Conservation (phyloP, 441 rosid genomes). For the Croton laevigatus region DNA sequence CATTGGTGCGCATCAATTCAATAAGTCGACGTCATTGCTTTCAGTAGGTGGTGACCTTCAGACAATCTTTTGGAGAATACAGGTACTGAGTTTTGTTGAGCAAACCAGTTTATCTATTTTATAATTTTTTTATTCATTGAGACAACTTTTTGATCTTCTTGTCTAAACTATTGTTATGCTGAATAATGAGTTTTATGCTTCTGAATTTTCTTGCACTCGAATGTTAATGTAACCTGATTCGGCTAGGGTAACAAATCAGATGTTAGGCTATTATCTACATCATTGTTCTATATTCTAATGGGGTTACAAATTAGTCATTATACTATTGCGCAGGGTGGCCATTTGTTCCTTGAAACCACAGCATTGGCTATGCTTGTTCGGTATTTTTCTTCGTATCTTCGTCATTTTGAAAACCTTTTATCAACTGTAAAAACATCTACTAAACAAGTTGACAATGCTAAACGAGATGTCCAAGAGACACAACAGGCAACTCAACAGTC, state of each 20-base stretch:
- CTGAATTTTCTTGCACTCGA: slow-evolving; percentile 9
- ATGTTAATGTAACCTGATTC: slow-evolving; percentile 12
- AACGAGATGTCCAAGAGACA: slow-evolving; percentile 32
- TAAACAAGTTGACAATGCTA: slow-evolving; percentile 36
- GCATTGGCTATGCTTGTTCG: slow-evolving; percentile 48
- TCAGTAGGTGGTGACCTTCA: slow-evolving; percentile 59
- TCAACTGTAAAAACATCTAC: slow-evolving; percentile 35
- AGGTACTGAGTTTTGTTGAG: slow-evolving; percentile 49
- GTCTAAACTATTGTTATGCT: not conserved
- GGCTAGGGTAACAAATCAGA: slow-evolving; percentile 26
- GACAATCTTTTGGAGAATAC: slow-evolving; percentile 47
- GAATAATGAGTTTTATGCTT: slow-evolving; percentile 6
- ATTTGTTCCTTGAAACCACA: slow-evolving; percentile 56
- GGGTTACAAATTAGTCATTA: slow-evolving; percentile 18
- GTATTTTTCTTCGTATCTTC: slow-evolving; percentile 45
- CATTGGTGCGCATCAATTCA: slow-evolving; percentile 49
- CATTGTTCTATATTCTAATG: slow-evolving; percentile 14
- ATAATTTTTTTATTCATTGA: slow-evolving; percentile 13
- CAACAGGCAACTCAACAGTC: slow-evolving; percentile 30
- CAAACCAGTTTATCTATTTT: slow-evolving; percentile 17
- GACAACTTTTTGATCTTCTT: not conserved
- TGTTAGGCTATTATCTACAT: slow-evolving; percentile 17
- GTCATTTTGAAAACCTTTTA: slow-evolving; percentile 31
- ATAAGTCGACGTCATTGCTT: slow-evolving; percentile 54
- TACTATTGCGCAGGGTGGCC: slow-evolving; percentile 74